Percentiles rank a stretch among this genome's conserved stretches.
phyloP scores from a whole-genome alignment of 83 land plant species.

The Picea abies region DNA sequence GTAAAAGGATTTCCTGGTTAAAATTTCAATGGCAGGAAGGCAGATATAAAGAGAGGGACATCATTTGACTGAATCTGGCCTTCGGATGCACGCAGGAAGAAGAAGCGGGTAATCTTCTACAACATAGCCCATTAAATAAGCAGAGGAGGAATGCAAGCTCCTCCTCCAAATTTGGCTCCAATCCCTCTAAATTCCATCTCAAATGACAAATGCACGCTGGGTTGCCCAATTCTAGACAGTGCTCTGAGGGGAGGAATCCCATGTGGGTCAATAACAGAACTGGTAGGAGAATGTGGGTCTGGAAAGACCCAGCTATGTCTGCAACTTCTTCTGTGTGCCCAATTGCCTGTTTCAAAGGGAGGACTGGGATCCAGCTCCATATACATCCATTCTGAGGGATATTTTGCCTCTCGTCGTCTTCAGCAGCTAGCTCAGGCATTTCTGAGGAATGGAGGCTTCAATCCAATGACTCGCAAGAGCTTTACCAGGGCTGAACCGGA shows the following conservation, averaged over 20 bases:
- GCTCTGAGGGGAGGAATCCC: constrained; percentile 72
- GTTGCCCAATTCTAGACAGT: constrained; percentile 62
- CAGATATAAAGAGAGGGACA: too few species aligned
- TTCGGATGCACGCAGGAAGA: too few species aligned
- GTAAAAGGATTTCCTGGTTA: too few species aligned
- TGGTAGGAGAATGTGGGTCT: constrained; percentile 69
- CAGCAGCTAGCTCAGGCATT: constrained; percentile 50
- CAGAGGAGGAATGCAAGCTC: constrained; percentile 17
- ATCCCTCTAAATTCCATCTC: not conserved
- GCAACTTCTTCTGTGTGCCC: constrained; percentile 70
- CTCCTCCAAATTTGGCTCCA: constrained; percentile 22
- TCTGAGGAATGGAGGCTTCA: constrained; percentile 20
- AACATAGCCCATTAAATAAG: too few species aligned
- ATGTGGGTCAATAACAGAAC: constrained; percentile 68
- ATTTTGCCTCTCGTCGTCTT: constrained; percentile 69
- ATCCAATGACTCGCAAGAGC: too few species aligned
- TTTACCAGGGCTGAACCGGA: not conserved
- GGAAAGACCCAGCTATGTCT: constrained; percentile 80
- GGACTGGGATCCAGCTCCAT: constrained; percentile 65
- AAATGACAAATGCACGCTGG: constrained; percentile 40
- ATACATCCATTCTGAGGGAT: constrained; percentile 73
- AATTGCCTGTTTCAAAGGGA: constrained; percentile 55
- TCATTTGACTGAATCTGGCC: too few species aligned
- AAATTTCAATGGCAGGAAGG: too few species aligned
- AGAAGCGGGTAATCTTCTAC: too few species aligned